phyloP scores from a whole-genome alignment of 257 asterid species.

The Nicotiana tabacum region DNA sequence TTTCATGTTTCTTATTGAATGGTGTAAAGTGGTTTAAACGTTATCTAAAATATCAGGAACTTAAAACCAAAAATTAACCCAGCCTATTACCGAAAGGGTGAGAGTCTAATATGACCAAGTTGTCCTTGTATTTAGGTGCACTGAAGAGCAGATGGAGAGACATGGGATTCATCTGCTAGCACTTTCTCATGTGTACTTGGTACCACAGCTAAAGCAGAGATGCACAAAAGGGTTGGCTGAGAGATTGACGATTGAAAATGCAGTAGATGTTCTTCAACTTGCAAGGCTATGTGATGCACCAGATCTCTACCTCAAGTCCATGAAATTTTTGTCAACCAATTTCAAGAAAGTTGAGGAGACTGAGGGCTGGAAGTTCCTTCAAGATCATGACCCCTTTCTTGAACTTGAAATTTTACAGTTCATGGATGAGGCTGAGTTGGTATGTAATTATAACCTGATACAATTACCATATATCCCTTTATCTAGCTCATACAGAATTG shows the following conservation, averaged over 20 bases:
- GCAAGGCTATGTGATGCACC: conserved; percentile 89
- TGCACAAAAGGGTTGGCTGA: conserved; percentile 52
- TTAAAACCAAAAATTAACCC: neutral
- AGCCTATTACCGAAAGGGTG: neutral
- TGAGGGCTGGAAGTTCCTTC: conserved; percentile 87
- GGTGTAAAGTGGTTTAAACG: neutral
- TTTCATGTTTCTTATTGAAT: neutral
- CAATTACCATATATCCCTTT: neutral
- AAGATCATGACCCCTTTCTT: conserved; percentile 68
- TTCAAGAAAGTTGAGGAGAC: conserved; percentile 67
- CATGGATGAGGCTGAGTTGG: conserved; percentile 76
- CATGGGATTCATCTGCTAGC: conserved; percentile 77
- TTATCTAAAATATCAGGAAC: neutral
- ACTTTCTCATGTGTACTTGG: conserved; percentile 73
- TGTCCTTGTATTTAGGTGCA: conserved; percentile 46
- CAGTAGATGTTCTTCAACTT: conserved; percentile 81
- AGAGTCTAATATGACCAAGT: conserved; percentile 14
- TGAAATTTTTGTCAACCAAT: conserved; percentile 45
- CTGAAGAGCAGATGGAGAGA: conserved; percentile 69
- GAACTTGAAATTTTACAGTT: conserved; percentile 81
- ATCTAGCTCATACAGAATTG: neutral
- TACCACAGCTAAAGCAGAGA: conserved; percentile 74
- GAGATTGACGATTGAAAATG: conserved; percentile 44
- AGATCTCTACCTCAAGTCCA: conserved; percentile 63
- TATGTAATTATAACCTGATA: conserved; percentile 14